phyloP scores from a whole-genome alignment of 306 rosid genomes.

The Quercus mongolica region DNA sequence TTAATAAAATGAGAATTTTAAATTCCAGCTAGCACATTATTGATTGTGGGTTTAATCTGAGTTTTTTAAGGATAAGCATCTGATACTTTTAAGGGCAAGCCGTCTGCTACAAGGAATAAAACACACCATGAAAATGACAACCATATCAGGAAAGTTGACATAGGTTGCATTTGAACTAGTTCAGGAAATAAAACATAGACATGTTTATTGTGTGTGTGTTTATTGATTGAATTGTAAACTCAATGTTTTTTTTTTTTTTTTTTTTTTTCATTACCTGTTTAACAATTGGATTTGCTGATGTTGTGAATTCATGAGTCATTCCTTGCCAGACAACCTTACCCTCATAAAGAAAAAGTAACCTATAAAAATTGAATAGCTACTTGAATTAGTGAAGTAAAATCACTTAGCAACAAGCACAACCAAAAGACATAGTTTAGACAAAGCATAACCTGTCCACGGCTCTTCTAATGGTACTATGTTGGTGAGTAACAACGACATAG shows the following conservation, averaged over 20 bases:
- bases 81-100: no score
- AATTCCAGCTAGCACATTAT: background rate
- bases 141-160: background rate
- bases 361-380: constrained; percentile 25
- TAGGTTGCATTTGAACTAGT: no score
- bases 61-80: no score
- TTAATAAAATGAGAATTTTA: background rate
- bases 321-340: constrained; percentile 99
- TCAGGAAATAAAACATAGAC: no score
- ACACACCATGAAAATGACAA: background rate
- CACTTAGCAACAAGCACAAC: background rate
- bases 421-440: background rate
- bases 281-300: constrained; percentile 84
- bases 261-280: constrained; percentile 55
- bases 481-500: constrained; percentile 94
- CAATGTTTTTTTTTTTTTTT: background rate
- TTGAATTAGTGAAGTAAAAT: constrained; percentile 1
- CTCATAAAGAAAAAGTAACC: constrained; percentile 83
- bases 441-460: constrained; percentile 82
- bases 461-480: constrained; percentile 92
- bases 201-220: background rate
- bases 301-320: constrained; percentile 81
- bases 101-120: no score
- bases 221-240: background rate
- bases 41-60: background rate